phyloP scores from a whole-genome alignment of 805 yeast genomes.

The Wickerhamomyces pijperi region DNA sequence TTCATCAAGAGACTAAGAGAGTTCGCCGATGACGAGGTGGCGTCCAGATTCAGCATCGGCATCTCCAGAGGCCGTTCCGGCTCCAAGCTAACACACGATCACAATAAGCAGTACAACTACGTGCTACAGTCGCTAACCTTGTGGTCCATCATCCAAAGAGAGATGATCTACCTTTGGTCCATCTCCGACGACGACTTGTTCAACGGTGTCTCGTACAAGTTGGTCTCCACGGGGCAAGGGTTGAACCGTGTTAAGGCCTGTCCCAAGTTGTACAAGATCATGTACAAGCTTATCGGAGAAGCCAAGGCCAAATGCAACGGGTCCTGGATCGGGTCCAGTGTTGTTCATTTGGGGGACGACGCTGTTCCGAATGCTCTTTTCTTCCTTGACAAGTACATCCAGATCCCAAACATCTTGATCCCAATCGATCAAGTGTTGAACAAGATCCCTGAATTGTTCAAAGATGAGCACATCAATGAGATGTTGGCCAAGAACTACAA shows the following conservation, averaged over 20 bases:
- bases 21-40: constrained; percentile 33
- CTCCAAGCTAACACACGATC: constrained; percentile 64
- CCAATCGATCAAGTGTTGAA: constrained; percentile 55
- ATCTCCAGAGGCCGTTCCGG: constrained; percentile 59
- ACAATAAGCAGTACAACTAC: constrained; percentile 60
- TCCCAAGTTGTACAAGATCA: constrained; percentile 55
- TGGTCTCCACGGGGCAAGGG: constrained; percentile 74
- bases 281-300: constrained; percentile 58
- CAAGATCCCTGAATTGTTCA: constrained; percentile 37
- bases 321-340: constrained; percentile 72
- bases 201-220: constrained; percentile 39
- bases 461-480: constrained; percentile 25
- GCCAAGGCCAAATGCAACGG: constrained; percentile 47
- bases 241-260: constrained; percentile 66
- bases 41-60: constrained; percentile 37
- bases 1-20: constrained; percentile 42
- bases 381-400: constrained; percentile 70
- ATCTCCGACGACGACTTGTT: constrained; percentile 66
- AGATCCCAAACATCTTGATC: constrained; percentile 65
- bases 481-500: constrained; percentile 38
- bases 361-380: constrained; percentile 78
- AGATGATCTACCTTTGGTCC: constrained; percentile 69
- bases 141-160: constrained; percentile 72
- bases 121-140: constrained; percentile 64
- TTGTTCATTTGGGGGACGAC: constrained; percentile 72